Evolutionary conservation across 2,329 filamentous ascomycete species (phyloP).

Genomic region (Paraconiothyrium brasiliense): DNA sequence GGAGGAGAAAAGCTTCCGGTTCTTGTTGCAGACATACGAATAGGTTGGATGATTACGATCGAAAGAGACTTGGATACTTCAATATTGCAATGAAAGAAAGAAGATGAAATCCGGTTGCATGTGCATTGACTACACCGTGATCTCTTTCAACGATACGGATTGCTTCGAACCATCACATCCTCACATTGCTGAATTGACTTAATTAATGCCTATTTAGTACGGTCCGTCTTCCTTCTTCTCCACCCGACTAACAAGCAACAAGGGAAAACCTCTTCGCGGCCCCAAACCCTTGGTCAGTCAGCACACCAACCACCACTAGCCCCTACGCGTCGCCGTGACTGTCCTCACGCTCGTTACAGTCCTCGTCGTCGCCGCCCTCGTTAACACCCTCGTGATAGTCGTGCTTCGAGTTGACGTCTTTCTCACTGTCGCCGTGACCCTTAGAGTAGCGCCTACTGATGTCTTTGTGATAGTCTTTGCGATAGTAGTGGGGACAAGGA

Average conservation of each 20-base stretch:
- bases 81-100: background rate
- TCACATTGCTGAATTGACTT: background rate
- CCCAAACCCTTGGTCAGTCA: conserved; percentile 2
- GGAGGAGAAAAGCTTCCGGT: background rate
- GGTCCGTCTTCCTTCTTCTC: no score
- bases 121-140: background rate
- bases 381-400: background rate
- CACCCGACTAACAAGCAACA: background rate
- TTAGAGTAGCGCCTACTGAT: background rate
- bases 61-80: background rate
- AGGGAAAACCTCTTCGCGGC: conserved; percentile 11
- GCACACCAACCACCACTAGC: background rate
- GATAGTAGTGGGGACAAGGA: no score
- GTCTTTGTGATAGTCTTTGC: background rate
- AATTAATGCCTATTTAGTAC: background rate
- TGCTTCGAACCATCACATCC: background rate
- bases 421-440: background rate
- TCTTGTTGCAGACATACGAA: background rate
- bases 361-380: background rate
- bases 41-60: background rate
- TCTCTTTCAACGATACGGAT: background rate
- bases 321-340: background rate
- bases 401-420: background rate
- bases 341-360: conserved; percentile 1
- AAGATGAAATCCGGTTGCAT: background rate